These are phyloP conservation scores for Leccinum uliginosum DNA, from an alignment of 768 basidiomycete species.

Conservation along the genomic window DNA sequence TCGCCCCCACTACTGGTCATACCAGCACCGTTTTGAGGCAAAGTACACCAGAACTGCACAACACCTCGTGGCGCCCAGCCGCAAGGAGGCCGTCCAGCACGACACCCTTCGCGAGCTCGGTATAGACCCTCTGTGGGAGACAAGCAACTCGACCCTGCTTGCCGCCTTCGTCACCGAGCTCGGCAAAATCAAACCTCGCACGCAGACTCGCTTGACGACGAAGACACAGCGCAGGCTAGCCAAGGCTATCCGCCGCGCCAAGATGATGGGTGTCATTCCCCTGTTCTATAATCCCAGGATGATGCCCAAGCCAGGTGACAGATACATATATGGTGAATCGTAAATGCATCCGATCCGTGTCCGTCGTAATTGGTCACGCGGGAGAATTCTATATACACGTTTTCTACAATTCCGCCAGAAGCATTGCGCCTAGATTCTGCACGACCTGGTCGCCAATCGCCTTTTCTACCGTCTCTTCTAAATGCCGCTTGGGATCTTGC, in stretches of 20 bases:
- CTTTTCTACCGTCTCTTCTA: slow-evolving; percentile 96
- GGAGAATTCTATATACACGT: background rate
- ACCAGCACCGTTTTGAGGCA: slow-evolving; percentile 33
- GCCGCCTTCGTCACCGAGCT: slow-evolving; percentile 61
- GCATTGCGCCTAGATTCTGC: slow-evolving; percentile 92
- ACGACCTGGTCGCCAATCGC: slow-evolving; percentile 98
- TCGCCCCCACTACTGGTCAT: slow-evolving; percentile 41
- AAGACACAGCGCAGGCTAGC: slow-evolving; percentile 74
- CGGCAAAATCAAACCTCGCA: slow-evolving; percentile 75
- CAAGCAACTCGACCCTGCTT: slow-evolving; percentile 56
- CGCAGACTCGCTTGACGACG: slow-evolving; percentile 67
- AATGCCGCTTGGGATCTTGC: slow-evolving; percentile 95
- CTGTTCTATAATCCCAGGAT: slow-evolving; percentile 31
- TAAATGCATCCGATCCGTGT: slow-evolving; percentile 10
- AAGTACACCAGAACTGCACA: slow-evolving; percentile 23
- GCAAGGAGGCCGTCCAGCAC: slow-evolving; percentile 44
- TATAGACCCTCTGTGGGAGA: slow-evolving; percentile 71
- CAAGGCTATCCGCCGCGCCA: slow-evolving; percentile 84
- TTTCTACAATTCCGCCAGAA: slow-evolving; percentile 80
- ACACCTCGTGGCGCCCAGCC: slow-evolving; percentile 52
- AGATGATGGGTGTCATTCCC: slow-evolving; percentile 87
- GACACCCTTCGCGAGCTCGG: slow-evolving; percentile 72
- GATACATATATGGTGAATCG: background rate
- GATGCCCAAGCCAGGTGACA: slow-evolving; percentile 18
- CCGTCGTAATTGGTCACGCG: slow-evolving; percentile 3